Percentiles rank a stretch among this genome's conserved stretches.
These are phyloP conservation scores for Coniochaeta pulveracea DNA, from an alignment of 2,329 filamentous ascomycete species.

Conservation along the genomic window DNA sequence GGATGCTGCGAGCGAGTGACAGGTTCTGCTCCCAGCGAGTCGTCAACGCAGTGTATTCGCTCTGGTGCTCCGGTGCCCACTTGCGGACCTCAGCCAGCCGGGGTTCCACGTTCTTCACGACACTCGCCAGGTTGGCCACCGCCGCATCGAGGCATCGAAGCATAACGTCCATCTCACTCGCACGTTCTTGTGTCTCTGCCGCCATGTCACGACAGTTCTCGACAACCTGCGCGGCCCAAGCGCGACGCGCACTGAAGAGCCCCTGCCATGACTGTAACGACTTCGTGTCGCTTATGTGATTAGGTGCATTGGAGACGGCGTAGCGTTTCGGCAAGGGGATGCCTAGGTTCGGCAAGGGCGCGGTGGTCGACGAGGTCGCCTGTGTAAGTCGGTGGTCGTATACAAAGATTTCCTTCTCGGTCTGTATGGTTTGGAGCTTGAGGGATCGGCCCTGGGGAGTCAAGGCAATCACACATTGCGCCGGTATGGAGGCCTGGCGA, in stretches of 20 bases:
- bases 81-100: slow-evolving; percentile 60
- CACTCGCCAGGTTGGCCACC: slow-evolving; percentile 70
- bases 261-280: slow-evolving; percentile 81
- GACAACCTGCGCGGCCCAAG: slow-evolving; percentile 65
- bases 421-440: slow-evolving; percentile 67
- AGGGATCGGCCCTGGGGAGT: slow-evolving; percentile 76
- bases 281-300: slow-evolving; percentile 68
- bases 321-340: slow-evolving; percentile 40
- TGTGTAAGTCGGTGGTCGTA: slow-evolving; percentile 75
- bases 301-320: slow-evolving; percentile 59
- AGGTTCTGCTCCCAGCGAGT: slow-evolving; percentile 59
- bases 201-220: slow-evolving; percentile 59
- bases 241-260: slow-evolving; percentile 68
- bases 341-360: slow-evolving; percentile 31
- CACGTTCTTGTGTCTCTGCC: slow-evolving; percentile 49
- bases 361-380: slow-evolving; percentile 33
- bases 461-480: slow-evolving; percentile 75
- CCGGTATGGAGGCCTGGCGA: slow-evolving; percentile 59
- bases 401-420: slow-evolving; percentile 84
- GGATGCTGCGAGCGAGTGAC: slow-evolving; percentile 49
- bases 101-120: slow-evolving; percentile 59
- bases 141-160: slow-evolving; percentile 74
- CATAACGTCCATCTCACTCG: slow-evolving; percentile 65
- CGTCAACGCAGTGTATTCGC: slow-evolving; percentile 55
- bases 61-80: slow-evolving; percentile 57